Percentiles rank a stretch among this genome's conserved stretches.
phyloP scores from a whole-genome alignment of 202 grass and related monocot genomes.

The Panicum hallii region DNA sequence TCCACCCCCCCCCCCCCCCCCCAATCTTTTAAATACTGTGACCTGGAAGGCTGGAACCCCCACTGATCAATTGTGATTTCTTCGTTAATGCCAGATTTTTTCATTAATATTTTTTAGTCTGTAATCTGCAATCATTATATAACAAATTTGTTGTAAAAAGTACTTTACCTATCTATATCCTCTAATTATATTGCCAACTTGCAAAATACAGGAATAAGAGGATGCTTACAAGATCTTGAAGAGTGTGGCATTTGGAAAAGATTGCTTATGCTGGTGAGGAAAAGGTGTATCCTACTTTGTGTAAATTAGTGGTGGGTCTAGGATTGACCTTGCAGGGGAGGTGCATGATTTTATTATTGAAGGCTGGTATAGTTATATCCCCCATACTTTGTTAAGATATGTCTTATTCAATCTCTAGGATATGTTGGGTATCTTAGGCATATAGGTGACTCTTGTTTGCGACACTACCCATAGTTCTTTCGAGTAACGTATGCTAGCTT shows the following conservation, averaged over 20 bases:
- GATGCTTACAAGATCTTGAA: constrained; percentile 67
- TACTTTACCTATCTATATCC: constrained; percentile 18
- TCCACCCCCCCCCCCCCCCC: too few relatives aligned
- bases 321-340: constrained; percentile 71
- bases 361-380: constrained; percentile 56
- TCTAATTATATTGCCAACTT: constrained; percentile 31
- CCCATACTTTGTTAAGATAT: constrained; percentile 55
- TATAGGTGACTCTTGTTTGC: constrained; percentile 22
- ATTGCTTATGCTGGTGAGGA: constrained; percentile 54
- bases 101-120: constrained; percentile 29
- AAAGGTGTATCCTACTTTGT: constrained; percentile 65
- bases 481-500: constrained; percentile 21
- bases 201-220: constrained; percentile 61
- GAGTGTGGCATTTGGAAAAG: constrained; percentile 58
- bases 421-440: constrained; percentile 61
- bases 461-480: constrained; percentile 18
- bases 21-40: neutral
- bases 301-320: constrained; percentile 69
- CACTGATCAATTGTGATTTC: neutral
- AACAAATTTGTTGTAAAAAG: constrained; percentile 9
- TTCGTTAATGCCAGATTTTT: neutral
- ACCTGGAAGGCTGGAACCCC: neutral
- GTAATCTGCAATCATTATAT: constrained; percentile 22
- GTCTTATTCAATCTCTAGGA: constrained; percentile 55
- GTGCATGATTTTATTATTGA: constrained; percentile 71